A percentile compares a stretch with the other conserved stretches of the same genome.
These are phyloP conservation scores for Plasmodium billcollinsi DNA, from an alignment of 169 alveolate genomes.

Conservation along the genomic window DNA sequence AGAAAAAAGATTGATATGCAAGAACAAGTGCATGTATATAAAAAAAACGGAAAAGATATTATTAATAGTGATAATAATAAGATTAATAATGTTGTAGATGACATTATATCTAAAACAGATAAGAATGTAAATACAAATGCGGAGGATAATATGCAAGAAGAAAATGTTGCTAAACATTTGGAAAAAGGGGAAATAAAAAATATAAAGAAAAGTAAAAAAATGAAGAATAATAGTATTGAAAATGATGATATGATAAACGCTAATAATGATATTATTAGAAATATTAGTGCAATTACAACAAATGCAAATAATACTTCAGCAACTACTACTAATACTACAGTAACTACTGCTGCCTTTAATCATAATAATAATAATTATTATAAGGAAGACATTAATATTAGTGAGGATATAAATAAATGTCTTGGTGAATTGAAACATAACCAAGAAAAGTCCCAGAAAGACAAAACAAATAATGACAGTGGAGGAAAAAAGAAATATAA, in stretches of 20 bases:
- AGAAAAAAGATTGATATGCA: background rate
- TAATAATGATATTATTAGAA: too few species aligned
- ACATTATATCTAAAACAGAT: background rate
- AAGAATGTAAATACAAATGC: background rate
- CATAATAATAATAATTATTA: too few species aligned
- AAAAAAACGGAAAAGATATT: slow-evolving; percentile 2
- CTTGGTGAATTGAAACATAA: background rate
- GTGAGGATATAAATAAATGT: too few species aligned
- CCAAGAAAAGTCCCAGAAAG: slow-evolving; percentile 1
- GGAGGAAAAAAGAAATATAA: slow-evolving; percentile 39
- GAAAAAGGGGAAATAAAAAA: background rate
- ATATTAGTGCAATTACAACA: too few species aligned
- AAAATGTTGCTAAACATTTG: background rate
- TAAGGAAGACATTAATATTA: too few species aligned
- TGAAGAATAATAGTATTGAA: background rate
- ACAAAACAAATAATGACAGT: slow-evolving; percentile 6
- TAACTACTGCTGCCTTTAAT: too few species aligned
- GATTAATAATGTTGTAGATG: background rate
- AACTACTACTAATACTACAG: too few species aligned
- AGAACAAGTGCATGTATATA: background rate
- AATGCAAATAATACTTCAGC: too few species aligned
- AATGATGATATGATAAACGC: too few species aligned
- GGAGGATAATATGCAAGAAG: background rate
- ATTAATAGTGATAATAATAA: slow-evolving; percentile 1
- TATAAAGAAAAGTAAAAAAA: slow-evolving; percentile 8